These are phyloP conservation scores for Lasiodiplodia sp. DNA, from an alignment of 2,329 filamentous ascomycete species.

Conservation along the genomic window DNA sequence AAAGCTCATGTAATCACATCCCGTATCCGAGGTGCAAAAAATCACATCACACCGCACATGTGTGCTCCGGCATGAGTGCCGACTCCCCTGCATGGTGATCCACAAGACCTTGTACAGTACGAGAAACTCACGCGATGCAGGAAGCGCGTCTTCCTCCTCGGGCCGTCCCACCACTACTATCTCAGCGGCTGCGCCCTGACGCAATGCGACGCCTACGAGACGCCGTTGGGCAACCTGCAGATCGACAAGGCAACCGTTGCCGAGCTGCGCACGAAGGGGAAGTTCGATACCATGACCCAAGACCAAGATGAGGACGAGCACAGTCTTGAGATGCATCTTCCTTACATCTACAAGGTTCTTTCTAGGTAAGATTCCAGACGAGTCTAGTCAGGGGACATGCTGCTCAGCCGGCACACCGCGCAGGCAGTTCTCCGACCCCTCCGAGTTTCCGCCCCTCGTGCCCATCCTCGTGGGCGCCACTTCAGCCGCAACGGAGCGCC, in stretches of 20 bases:
- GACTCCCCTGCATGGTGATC: background rate
- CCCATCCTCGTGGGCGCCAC: constrained; percentile 88
- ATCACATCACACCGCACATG: background rate
- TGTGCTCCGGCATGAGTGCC: background rate
- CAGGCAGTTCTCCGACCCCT: constrained; percentile 48
- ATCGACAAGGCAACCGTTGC: constrained; percentile 68
- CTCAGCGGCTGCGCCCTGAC: constrained; percentile 80
- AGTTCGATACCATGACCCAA: constrained; percentile 70
- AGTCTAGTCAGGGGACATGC: background rate
- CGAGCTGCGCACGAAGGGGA: constrained; percentile 60
- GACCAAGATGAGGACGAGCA: constrained; percentile 82
- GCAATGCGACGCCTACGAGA: constrained; percentile 72
- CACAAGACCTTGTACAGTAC: background rate
- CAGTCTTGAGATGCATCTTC: constrained; percentile 95
- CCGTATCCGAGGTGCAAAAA: background rate
- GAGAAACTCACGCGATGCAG: constrained; percentile 47
- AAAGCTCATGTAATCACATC: background rate
- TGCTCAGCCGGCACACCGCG: constrained; percentile 17
- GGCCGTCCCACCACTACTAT: constrained; percentile 89
- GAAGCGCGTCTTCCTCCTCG: constrained; percentile 90
- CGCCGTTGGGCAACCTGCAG: constrained; percentile 74
- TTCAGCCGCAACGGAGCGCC: constrained; percentile 68
- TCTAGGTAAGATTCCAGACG: constrained; percentile 50
- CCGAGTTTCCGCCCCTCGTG: constrained; percentile 75
- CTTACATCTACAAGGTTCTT: constrained; percentile 85